Evolutionary conservation across 306 rosid genomes (phyloP).

Genomic region (Lathyrus aphaca): DNA sequence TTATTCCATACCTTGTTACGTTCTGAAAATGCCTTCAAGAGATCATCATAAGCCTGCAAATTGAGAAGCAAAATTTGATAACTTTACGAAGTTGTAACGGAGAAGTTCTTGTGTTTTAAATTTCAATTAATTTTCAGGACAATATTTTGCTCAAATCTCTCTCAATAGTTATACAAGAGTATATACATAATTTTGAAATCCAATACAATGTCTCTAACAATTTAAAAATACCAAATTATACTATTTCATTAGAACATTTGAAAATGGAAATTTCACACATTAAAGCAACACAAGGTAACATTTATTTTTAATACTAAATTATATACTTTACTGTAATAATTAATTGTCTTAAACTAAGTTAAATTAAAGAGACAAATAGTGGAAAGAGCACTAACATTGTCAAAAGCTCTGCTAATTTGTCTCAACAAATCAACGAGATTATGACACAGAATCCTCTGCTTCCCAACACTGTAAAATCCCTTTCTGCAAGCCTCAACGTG

Average conservation of each 20-base stretch:
- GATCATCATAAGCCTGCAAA: constrained; percentile 82
- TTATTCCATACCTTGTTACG: constrained; percentile 76
- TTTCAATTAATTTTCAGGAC: not conserved
- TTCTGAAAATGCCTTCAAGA: constrained; percentile 82
- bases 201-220: not conserved
- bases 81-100: not conserved
- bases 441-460: constrained; percentile 79
- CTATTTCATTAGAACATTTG: not conserved
- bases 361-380: not conserved
- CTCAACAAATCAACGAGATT: constrained; percentile 88
- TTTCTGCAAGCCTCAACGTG: constrained; percentile 89
- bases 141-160: not conserved
- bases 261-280: not conserved
- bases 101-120: not conserved
- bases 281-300: not conserved
- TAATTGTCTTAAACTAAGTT: not conserved
- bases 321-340: not conserved
- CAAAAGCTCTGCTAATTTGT: constrained; percentile 92
- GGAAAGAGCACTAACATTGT: constrained; percentile 61
- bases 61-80: constrained; percentile 31
- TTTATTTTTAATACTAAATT: not conserved
- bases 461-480: constrained; percentile 84
- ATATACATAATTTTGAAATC: not conserved
- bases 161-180: constrained; percentile 8
- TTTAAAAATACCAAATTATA: not conserved